Conservation (phyloP, 1,139 yeast genomes). For the Candida labiduridarum region DNA sequence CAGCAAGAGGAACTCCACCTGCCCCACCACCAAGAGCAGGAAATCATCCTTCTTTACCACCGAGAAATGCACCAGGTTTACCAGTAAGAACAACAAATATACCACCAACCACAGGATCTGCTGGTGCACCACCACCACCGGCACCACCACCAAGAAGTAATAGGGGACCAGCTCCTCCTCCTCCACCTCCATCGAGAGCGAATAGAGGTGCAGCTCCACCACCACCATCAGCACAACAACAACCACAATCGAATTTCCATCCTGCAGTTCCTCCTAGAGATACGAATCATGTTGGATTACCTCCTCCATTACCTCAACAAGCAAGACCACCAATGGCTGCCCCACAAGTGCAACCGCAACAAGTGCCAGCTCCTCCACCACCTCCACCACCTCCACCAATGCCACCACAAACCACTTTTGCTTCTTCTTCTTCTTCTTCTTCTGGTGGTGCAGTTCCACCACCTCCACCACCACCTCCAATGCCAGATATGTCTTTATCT, state of each 20-base stretch:
- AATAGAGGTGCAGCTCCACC: constrained; percentile 21
- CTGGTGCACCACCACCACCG: constrained; percentile 16
- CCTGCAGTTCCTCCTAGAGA: constrained; percentile 13
- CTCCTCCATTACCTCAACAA: constrained; percentile 32
- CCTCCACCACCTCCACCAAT: constrained; percentile 16
- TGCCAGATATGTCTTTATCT: constrained; percentile 20
- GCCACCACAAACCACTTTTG: constrained; percentile 29
- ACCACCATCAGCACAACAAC: constrained; percentile 15
- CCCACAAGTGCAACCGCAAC: constrained; percentile 18
- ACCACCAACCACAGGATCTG: constrained; percentile 14
- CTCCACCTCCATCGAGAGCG: constrained; percentile 38
- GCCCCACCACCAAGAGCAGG: constrained; percentile 19
- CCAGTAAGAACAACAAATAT: constrained; percentile 10
- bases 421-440: constrained; percentile 26
- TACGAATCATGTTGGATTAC: constrained; percentile 13
- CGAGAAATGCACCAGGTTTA: constrained; percentile 10
- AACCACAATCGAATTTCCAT: constrained; percentile 13
- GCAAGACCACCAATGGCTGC: constrained; percentile 33
- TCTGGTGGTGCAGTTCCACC: constrained; percentile 24
- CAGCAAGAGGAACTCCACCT: constrained; percentile 18
- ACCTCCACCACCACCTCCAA: constrained; percentile 39
- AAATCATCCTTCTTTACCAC: constrained; percentile 19
- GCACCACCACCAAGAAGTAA: constrained; percentile 14
- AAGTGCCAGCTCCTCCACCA: constrained; percentile 16
- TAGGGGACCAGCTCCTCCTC: constrained; percentile 20